These are phyloP conservation scores for Oryza glumipatula DNA, from an alignment of 176 grass and related monocot genomes.

Conservation along the genomic window DNA sequence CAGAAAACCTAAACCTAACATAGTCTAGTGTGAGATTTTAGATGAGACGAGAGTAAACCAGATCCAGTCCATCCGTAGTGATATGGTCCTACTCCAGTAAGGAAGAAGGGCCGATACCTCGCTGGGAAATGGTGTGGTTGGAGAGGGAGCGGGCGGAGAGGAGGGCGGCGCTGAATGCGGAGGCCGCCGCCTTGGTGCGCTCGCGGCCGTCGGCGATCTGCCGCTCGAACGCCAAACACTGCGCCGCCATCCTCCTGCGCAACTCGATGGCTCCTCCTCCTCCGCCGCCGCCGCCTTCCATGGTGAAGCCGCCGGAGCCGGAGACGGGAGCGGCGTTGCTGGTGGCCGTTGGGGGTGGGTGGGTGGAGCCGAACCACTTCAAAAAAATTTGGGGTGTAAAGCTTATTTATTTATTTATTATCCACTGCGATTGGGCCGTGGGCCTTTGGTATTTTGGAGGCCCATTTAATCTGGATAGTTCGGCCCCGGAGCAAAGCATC, in stretches of 20 bases:
- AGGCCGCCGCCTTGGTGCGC: conserved; percentile 25
- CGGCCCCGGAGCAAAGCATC: too few species aligned
- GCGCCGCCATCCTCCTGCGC: conserved; percentile 44
- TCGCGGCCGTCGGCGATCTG: conserved; percentile 42
- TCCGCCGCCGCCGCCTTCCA: conserved; percentile 7
- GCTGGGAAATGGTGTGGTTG: conserved; percentile 41
- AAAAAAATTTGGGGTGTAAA: not conserved
- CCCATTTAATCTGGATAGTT: not conserved
- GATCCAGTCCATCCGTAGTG: not conserved
- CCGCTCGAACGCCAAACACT: conserved; percentile 29
- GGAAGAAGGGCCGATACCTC: conserved; percentile 29
- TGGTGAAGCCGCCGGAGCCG: not conserved
- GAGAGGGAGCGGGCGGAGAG: conserved; percentile 64
- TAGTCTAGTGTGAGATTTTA: not conserved
- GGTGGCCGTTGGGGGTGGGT: conserved; percentile 3
- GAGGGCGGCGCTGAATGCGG: conserved; percentile 58
- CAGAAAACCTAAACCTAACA: not conserved
- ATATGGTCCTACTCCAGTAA: too few species aligned
- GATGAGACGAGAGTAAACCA: not conserved
- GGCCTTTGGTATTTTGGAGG: not conserved
- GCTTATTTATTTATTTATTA: not conserved
- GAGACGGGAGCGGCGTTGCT: not conserved
- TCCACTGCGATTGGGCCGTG: not conserved
- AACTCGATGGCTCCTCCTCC: conserved; percentile 3
- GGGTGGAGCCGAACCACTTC: conserved; percentile 7